These are phyloP conservation scores for Corymbia calophylla DNA, from an alignment of 441 rosid genomes.

Conservation along the genomic window DNA sequence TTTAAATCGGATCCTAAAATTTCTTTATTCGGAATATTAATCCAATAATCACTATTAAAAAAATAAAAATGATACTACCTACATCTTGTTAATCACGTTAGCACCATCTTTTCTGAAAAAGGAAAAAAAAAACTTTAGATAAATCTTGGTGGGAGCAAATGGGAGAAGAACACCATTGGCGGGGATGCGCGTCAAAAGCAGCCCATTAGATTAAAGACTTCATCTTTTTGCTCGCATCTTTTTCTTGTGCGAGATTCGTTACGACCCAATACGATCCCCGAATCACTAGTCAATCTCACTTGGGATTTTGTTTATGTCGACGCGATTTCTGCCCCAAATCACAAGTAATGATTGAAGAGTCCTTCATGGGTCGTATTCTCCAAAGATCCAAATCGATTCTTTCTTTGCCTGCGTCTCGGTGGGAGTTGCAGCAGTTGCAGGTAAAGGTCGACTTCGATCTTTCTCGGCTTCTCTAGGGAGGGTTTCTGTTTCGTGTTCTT, in stretches of 20 bases:
- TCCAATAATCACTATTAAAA: neutral
- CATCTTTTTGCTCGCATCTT: neutral
- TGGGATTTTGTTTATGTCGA: neutral
- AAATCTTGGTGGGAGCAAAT: neutral
- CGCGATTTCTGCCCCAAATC: neutral
- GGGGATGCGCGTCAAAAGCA: neutral
- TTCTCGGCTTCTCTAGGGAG: neutral
- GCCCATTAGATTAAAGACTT: neutral
- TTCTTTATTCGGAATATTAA: neutral
- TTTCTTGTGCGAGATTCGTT: neutral
- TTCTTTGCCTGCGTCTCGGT: neutral
- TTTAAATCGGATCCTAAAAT: neutral
- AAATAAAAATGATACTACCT: neutral
- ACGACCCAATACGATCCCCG: neutral
- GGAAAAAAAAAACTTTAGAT: neutral
- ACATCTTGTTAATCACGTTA: neutral
- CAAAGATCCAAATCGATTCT: neutral
- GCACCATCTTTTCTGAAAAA: neutral
- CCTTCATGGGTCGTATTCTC: neutral
- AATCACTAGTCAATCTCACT: neutral
- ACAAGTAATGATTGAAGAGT: neutral
- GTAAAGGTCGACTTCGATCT: neutral
- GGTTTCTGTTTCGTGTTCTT: neutral
- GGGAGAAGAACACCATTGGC: neutral
- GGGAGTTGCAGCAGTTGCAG: neutral